Percentiles rank a stretch among this genome's conserved stretches.
Evolutionary conservation across 192 early-diverging fungal genomes (phyloP).

Genomic region (Ambispora gerdemannii): DNA sequence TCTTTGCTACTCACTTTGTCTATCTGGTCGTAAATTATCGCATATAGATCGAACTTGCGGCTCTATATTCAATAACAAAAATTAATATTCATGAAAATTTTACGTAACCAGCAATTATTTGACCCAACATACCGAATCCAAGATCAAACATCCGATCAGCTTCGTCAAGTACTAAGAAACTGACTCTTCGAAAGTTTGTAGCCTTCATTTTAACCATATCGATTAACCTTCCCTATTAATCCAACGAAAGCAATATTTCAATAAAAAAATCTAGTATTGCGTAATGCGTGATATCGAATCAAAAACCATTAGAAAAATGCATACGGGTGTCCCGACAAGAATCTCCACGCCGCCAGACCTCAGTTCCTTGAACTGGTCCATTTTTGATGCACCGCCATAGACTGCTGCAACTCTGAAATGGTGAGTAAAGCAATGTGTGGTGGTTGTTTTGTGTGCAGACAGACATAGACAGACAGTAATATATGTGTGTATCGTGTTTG

Average conservation of each 20-base stretch:
- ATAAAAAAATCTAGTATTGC: too few species aligned
- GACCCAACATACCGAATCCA: conserved; percentile 76
- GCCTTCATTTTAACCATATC: conserved; percentile 89
- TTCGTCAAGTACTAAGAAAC: conserved; percentile 91
- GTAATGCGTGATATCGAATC: too few species aligned
- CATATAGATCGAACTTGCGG: conserved; percentile 78
- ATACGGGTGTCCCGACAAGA: conserved; percentile 70
- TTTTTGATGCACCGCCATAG: conserved; percentile 79
- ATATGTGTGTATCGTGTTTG: conserved; percentile 31
- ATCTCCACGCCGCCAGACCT: conserved; percentile 69
- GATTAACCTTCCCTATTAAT: conserved; percentile 67
- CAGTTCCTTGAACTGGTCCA: conserved; percentile 80
- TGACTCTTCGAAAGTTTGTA: conserved; percentile 72
- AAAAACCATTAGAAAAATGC: too few species aligned
- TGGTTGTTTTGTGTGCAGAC: conserved; percentile 8
- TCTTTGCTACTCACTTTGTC: conserved; percentile 58
- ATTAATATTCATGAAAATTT: not conserved
- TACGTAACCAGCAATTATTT: conserved; percentile 42
- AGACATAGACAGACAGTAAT: conserved; percentile 32
- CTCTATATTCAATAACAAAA: conserved; percentile 38
- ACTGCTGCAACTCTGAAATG: conserved; percentile 56
- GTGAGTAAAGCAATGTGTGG: conserved; percentile 8
- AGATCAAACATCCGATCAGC: conserved; percentile 96
- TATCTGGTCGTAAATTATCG: conserved; percentile 75
- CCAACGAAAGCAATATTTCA: too few species aligned